Conservation (phyloP, 768 basidiomycete genomes). For the Pleurotus ostreatus region DNA sequence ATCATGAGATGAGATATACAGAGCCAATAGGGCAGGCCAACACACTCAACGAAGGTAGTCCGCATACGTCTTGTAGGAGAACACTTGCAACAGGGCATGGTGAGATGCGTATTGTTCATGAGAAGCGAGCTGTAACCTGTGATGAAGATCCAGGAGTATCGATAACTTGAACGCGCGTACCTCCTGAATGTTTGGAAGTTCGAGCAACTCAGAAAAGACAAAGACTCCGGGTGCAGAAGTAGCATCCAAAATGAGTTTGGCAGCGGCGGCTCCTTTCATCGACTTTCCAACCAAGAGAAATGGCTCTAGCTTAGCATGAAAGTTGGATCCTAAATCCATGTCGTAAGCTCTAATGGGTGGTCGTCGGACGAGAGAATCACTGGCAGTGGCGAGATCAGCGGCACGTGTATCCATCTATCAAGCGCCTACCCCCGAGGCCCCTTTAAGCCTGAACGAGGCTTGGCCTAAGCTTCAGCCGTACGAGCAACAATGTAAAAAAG, state of each 20-base stretch:
- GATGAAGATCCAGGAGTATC: background rate
- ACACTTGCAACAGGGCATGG: conserved; percentile 72
- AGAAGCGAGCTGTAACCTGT: conserved; percentile 50
- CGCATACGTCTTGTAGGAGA: conserved; percentile 83
- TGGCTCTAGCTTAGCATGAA: conserved; percentile 75
- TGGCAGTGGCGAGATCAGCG: no score
- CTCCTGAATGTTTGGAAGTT: conserved; percentile 79
- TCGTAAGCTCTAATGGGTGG: background rate
- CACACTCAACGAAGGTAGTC: conserved; percentile 67
- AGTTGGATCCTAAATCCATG: conserved; percentile 65
- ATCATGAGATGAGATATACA: conserved; percentile 16
- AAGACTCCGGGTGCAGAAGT: conserved; percentile 88
- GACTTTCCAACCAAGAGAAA: conserved; percentile 91
- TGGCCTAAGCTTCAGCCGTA: no score
- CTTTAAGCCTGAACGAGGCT: no score
- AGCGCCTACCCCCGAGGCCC: no score
- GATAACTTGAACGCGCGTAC: conserved; percentile 33
- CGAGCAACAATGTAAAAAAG: no score
- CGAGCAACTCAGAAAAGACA: conserved; percentile 86
- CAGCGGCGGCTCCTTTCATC: conserved; percentile 88
- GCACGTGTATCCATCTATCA: no score
- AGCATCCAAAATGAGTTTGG: conserved; percentile 82
- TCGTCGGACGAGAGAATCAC: no score
- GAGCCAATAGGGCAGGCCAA: background rate
- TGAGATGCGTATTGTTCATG: conserved; percentile 61